phyloP scores from a whole-genome alignment of 2,329 filamentous ascomycete genomes.

The Penicillium hordei region DNA sequence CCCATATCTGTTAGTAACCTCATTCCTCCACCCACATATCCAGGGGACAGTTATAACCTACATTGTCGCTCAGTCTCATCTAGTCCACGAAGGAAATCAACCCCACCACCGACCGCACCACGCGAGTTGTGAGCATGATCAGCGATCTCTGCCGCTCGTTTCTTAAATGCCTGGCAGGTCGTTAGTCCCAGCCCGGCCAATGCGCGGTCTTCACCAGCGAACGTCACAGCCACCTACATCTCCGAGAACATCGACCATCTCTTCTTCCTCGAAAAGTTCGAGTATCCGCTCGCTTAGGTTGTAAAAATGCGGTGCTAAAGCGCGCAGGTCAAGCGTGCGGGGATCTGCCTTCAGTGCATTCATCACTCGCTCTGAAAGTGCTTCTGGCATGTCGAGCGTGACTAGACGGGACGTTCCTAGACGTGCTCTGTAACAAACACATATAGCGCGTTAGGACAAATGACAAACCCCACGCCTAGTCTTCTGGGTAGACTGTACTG shows the following conservation, averaged over 20 bases:
- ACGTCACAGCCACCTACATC: constrained; percentile 37
- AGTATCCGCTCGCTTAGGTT: constrained; percentile 79
- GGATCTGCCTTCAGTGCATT: constrained; percentile 91
- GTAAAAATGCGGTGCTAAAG: constrained; percentile 85
- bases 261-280: constrained; percentile 88
- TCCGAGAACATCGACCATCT: constrained; percentile 68
- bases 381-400: constrained; percentile 76
- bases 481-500: neutral
- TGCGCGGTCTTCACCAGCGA: neutral
- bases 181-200: neutral
- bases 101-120: constrained; percentile 63
- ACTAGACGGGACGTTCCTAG: constrained; percentile 60
- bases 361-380: constrained; percentile 75
- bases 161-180: constrained; percentile 68
- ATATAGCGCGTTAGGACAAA: neutral
- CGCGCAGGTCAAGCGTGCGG: constrained; percentile 76
- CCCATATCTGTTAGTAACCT: constrained; percentile 18
- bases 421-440: constrained; percentile 35
- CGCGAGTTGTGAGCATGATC: constrained; percentile 85
- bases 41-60: constrained; percentile 32
- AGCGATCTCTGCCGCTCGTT: constrained; percentile 76
- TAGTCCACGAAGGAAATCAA: constrained; percentile 81
- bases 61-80: constrained; percentile 82
- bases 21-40: neutral
- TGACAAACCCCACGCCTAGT: neutral